These are phyloP conservation scores for Coniosporium apollinis DNA, from an alignment of 495 filamentous ascomycete species.

Conservation along the genomic window DNA sequence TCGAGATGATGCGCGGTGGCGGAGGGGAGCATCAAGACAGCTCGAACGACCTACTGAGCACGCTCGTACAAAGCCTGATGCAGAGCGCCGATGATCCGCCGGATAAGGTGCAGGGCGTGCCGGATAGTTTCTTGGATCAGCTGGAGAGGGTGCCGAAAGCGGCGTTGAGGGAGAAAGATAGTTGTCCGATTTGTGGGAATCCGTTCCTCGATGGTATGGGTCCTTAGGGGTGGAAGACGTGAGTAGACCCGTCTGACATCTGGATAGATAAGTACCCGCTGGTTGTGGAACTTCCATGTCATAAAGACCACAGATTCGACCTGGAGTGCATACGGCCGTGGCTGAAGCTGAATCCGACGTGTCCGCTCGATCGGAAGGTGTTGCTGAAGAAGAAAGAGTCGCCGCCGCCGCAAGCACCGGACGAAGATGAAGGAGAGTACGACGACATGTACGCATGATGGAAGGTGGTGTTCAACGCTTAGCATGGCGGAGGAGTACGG, in stretches of 20 bases:
- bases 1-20: conserved; percentile 24
- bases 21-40: conserved; percentile 9
- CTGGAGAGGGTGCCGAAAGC: conserved; percentile 67
- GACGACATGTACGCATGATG: conserved; percentile 26
- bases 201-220: conserved; percentile 57
- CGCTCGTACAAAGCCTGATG: conserved; percentile 47
- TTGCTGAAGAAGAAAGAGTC: conserved; percentile 56
- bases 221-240: too few species aligned
- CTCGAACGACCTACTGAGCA: conserved; percentile 34
- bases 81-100: conserved; percentile 48
- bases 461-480: too few species aligned
- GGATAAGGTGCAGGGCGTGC: conserved; percentile 51
- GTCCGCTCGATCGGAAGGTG: conserved; percentile 71
- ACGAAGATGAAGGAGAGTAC: conserved; percentile 25
- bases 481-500: too few species aligned
- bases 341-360: conserved; percentile 75
- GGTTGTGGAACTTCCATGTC: conserved; percentile 77
- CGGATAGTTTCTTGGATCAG: conserved; percentile 63
- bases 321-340: conserved; percentile 90
- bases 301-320: conserved; percentile 69
- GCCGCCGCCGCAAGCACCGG: conserved; percentile 30
- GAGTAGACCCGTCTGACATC: background rate
- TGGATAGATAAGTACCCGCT: conserved; percentile 47
- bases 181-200: conserved; percentile 77
- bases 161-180: conserved; percentile 45